Conservation (phyloP, 257 asterid genomes). For the Nicotiana otophora region DNA sequence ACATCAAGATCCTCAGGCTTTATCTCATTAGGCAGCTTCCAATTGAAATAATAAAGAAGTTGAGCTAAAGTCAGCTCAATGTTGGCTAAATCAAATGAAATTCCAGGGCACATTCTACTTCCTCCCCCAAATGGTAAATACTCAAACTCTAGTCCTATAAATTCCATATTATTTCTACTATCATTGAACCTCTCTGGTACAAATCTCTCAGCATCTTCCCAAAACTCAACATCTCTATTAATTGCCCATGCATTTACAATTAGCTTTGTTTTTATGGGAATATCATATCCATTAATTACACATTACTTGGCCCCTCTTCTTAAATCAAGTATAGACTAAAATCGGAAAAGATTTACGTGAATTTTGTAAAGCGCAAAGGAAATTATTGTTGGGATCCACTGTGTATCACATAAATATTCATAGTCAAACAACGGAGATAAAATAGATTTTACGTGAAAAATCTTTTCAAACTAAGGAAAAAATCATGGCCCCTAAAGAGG, state of each 20-base stretch:
- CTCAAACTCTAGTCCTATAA: background rate
- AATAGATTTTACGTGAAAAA: no score
- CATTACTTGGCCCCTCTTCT: background rate
- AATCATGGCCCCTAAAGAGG: no score
- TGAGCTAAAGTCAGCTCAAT: background rate
- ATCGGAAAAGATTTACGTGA: background rate
- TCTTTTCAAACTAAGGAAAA: no score
- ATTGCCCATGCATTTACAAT: background rate
- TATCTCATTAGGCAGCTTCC: conserved; percentile 4
- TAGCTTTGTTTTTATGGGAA: background rate
- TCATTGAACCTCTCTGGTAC: background rate
- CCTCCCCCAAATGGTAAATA: background rate
- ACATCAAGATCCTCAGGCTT: background rate
- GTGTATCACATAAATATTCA: no score
- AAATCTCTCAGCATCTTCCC: background rate
- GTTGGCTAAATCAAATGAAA: background rate
- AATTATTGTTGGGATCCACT: no score
- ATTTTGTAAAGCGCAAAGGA: background rate
- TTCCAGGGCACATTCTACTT: background rate
- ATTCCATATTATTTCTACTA: background rate
- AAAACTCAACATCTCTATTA: background rate
- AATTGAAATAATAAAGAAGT: background rate
- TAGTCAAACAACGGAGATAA: no score
- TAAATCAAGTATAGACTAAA: no score
- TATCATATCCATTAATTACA: background rate